Conservation (phyloP, 176 grass and related monocot species). For the Aegilops speltoides region DNA sequence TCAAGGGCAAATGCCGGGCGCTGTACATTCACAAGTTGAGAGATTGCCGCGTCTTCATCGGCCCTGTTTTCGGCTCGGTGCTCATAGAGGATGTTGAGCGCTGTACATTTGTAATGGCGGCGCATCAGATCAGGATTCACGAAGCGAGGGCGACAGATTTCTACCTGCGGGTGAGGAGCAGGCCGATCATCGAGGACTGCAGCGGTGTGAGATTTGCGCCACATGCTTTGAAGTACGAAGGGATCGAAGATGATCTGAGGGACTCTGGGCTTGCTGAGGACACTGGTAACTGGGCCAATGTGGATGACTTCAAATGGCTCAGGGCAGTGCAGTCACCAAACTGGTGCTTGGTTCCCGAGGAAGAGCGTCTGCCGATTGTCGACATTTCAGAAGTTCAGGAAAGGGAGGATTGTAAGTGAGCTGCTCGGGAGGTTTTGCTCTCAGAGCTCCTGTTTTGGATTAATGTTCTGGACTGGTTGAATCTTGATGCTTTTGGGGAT, state of each 20-base stretch:
- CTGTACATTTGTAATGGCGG: constrained; percentile 71
- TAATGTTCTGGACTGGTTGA: neutral
- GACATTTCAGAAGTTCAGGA: constrained; percentile 55
- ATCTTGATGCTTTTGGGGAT: neutral
- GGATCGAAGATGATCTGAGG: constrained; percentile 65
- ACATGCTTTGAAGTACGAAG: constrained; percentile 57
- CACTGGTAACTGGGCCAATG: constrained; percentile 77
- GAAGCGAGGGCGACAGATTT: constrained; percentile 67
- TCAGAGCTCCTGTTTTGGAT: neutral
- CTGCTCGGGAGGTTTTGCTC: neutral
- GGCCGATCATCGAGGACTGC: constrained; percentile 89
- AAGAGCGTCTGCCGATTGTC: constrained; percentile 43
- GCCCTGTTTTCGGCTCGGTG: constrained; percentile 73
- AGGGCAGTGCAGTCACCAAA: constrained; percentile 86
- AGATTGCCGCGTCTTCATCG: constrained; percentile 65
- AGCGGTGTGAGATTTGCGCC: constrained; percentile 80
- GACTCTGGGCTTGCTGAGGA: constrained; percentile 67
- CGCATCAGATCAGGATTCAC: constrained; percentile 91
- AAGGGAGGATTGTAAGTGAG: constrained; percentile 6
- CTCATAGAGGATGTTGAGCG: constrained; percentile 70
- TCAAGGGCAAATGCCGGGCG: constrained; percentile 74
- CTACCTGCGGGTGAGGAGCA: constrained; percentile 77
- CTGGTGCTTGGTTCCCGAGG: constrained; percentile 70
- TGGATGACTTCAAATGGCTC: constrained; percentile 97
- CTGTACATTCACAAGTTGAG: constrained; percentile 66